A percentile compares a stretch with the other conserved stretches of the same genome.
phyloP scores from a whole-genome alignment of 768 basidiomycete genomes.

The Exidia glandulosa region DNA sequence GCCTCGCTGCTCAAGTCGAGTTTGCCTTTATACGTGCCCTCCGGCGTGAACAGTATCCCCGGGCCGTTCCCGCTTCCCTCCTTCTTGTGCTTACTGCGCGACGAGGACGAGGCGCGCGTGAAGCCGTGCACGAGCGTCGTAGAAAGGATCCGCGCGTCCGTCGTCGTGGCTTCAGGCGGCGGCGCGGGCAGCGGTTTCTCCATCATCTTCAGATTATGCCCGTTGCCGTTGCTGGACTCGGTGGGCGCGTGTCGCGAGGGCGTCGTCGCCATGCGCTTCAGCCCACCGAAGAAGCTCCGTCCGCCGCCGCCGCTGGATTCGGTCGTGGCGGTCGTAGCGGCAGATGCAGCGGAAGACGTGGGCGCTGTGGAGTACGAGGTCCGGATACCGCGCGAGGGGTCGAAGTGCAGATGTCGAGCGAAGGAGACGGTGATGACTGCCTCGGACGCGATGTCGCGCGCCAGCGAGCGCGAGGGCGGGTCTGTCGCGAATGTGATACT shows the following conservation, averaged over 20 bases:
- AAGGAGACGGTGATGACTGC: background rate
- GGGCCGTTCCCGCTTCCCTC: background rate
- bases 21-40: background rate
- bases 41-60: background rate
- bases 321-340: background rate
- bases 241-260: background rate
- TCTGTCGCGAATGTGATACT: background rate
- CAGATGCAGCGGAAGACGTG: background rate
- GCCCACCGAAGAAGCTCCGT: background rate
- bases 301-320: background rate
- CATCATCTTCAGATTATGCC: background rate
- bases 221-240: background rate
- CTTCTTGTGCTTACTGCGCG: background rate
- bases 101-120: background rate
- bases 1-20: background rate
- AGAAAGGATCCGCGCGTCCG: background rate
- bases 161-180: background rate
- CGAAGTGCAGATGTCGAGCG: background rate
- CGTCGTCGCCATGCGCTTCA: background rate
- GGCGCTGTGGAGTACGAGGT: background rate
- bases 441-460: background rate
- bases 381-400: background rate
- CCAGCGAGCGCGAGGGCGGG: background rate
- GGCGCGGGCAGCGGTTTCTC: background rate
- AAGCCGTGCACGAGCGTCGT: background rate